A percentile compares a stretch with the other conserved stretches of the same genome.
These are phyloP conservation scores for Schoenoplectus triqueter DNA, from an alignment of 202 grass and related monocot species.

Conservation along the genomic window DNA sequence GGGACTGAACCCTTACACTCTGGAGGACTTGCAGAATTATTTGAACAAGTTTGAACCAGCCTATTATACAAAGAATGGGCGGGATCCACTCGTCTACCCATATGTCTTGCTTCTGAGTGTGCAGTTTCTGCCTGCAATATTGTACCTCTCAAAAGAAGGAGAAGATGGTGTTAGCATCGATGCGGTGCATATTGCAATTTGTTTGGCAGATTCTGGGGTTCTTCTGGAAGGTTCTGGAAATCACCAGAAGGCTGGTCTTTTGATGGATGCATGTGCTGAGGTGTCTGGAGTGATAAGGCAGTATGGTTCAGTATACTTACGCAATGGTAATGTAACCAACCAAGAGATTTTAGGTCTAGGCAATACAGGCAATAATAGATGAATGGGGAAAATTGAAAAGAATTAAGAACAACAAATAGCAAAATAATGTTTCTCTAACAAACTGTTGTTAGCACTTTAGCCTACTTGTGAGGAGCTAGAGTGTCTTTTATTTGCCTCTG, in stretches of 20 bases:
- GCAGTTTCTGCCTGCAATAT: slow-evolving; percentile 84
- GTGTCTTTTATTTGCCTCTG: not conserved
- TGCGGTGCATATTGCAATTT: slow-evolving; percentile 90
- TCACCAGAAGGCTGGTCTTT: slow-evolving; percentile 64
- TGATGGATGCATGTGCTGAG: slow-evolving; percentile 94
- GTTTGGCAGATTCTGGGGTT: slow-evolving; percentile 81
- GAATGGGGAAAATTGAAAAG: not conserved
- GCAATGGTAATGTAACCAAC: slow-evolving; percentile 52
- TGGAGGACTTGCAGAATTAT: slow-evolving; percentile 94
- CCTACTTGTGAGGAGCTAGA: not conserved
- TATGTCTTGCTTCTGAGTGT: slow-evolving; percentile 95
- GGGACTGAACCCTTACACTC: slow-evolving; percentile 72
- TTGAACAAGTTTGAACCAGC: slow-evolving; percentile 96
- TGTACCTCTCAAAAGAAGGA: slow-evolving; percentile 94
- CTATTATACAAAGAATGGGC: slow-evolving; percentile 96
- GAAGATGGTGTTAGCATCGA: slow-evolving; percentile 94
- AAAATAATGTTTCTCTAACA: not conserved
- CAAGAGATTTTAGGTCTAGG: not conserved
- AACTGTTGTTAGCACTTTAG: not conserved
- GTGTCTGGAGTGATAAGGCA: slow-evolving; percentile 77
- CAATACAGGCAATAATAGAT: slow-evolving; percentile 4
- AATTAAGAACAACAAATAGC: not conserved
- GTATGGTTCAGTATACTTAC: slow-evolving; percentile 85
- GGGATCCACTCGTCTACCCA: slow-evolving; percentile 89
- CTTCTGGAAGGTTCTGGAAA: slow-evolving; percentile 69